Evolutionary conservation across 2,329 filamentous ascomycete genomes (phyloP), one percentile per base, ranked within the genome.

Genomic region (Penicillium hordei): DNA sequence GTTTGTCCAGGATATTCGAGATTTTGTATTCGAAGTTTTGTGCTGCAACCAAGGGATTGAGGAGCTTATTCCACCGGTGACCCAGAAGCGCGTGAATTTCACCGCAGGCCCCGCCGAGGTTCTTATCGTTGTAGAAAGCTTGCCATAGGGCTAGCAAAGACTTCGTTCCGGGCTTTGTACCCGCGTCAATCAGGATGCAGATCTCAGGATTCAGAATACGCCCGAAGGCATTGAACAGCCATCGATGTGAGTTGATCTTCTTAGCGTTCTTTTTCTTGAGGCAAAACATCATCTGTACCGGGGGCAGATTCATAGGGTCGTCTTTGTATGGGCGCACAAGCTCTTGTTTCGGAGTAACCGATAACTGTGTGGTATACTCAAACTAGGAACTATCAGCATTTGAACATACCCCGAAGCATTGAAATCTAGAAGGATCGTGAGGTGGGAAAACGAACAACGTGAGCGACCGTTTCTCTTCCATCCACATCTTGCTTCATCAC

Each of bases 11-110:
- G 77, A 97, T 96, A 78, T 97, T 97, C 76, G 89, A 93, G 77
- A 97, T 97, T 83, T 97, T 97, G 85, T 97, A 97, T 83, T 97
- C 93, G 74, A 97, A 97, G 75, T 97, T 97, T 77, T 97, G 93
- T 21, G 91, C 88, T 13, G 93, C 93, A 57, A 97, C 91, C 25
- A 97, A 83, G 12, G 93, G 93, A 75, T 97, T 97, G 68, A 96
- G 75, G 63, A 97, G 83, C 77, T 96, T 96, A 76, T 85, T 89
- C 77, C 92, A 93, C 46, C 90, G 89, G 70, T 87, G 87, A 60
- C 93, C 93, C 72, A 97, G 81, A 89, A 96, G 95, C 55, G 93
- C 93, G 75, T 97, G 93, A 63, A 97, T 97, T 73, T 97, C 93
- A 86, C 93, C 93, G 75, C 93, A 97, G 76, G 93, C 92, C 76